Base-by-base conservation (phyloP, 2,329 filamentous ascomycete species). In the Rosellinia necatrix region DNA sequence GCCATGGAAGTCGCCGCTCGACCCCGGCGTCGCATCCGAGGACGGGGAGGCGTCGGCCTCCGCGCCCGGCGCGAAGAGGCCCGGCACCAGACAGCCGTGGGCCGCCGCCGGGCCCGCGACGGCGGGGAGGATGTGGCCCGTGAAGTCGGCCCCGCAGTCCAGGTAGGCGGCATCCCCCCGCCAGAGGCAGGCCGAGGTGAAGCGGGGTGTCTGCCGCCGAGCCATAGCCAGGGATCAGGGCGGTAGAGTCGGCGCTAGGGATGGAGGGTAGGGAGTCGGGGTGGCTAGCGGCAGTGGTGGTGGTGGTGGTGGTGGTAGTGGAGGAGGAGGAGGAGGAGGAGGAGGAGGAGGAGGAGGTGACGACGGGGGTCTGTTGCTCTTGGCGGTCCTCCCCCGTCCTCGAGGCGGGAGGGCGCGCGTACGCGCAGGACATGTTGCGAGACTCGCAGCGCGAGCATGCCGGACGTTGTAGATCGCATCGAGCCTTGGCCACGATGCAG, bases 401-500 rank as follows among this genome's bases (percentile, higher is more conserved):
- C n/a, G n/a, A n/a, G n/a, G n/a, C n/a, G 5, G 34, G 27, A 19
- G 42, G 55, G 9, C 53, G 56, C 29, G 49, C n/a, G 49, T 70
- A 70, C 10, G 47, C 49, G 35, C 68, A 70, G 1, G 50, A 8
- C 12, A 54, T 38, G 15, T 51, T 55, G 21, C 65, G 62, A 12
- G 43, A 24, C n/a, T 34, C 34, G 46, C 68, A 70, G 2, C 68
- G 62, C 37, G 63, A 59, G 46, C 68, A 70, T 13, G 25, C 34
- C 4, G 68, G 68, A 12, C 63, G 55, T 21, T 57, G 51, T 22
- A 67, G 34, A 42, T 67, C 65, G 43, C 68, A 70, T 41, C 66
- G 65, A n/a, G 62, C 53, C 56, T 70, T 70, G 17, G 66, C 65
- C n/a, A 22, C 27, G 10, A 64, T 64, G 50, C 68, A 70, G 22